Evolutionary conservation across 306 rosid species (phyloP), one percentile per base, ranked within the genome.

Genomic region (Cucurbita maxima): DNA sequence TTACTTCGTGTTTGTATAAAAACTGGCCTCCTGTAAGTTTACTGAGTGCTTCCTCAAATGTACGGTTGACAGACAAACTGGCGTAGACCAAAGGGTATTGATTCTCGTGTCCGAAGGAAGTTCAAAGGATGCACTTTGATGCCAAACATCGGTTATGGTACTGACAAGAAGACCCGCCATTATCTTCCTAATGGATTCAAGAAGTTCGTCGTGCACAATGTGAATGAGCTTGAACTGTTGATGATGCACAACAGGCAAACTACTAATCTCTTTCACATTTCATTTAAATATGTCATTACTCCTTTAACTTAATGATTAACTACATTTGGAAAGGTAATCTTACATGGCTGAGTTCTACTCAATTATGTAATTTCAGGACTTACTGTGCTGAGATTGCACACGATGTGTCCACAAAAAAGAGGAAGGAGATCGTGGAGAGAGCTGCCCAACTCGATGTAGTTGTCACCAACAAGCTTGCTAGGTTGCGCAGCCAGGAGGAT

Each of bases 11-110:
- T 67, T 45, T 12, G 45, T 45, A 12, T 15, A 10, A 50, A 20
- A 22, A 0, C 3, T 36, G 45, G 15, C 7, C 53, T 9, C 54
- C 48, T 71, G 61, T 51, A 8, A 59, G 34, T 14, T 48, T 4
- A 71, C 60, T 1, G 16, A 12, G 71, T 36, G 10, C 2, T 44
- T 34, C 16, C 7, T 57, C 10, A 0, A 14, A 14, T 25, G 48
- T 10, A 38, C 0, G 40, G 40, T 50, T n/a, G 47, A 68, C 78
- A 90, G 96, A 34, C 60, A 76, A 86, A 11, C 81, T 90, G 95
- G 95, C 88, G 95, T 34, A 82, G 96, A 48, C 96, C 94, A 15
- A 90, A 90, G 94, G 96, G 96, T 86, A 88, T 86, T 8, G 96
- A 90, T 70, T 88, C 91, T 5, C 94, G 96, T 5, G 96, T 88